Evolutionary conservation across 192 early-diverging fungal species (phyloP).

Genomic region (Backusella liffmaniae): DNA sequence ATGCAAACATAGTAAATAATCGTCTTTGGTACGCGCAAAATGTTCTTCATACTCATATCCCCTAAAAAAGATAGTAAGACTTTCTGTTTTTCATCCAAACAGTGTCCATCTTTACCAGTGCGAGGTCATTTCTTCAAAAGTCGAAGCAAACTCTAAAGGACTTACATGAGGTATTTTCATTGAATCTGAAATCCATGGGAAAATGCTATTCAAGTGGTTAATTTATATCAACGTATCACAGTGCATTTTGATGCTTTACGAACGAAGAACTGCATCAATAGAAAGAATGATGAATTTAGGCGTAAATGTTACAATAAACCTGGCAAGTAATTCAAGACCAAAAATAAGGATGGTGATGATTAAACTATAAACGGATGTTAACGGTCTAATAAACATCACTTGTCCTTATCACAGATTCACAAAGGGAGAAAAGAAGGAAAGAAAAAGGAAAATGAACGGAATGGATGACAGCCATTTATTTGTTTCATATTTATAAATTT

Average conservation of each 20-base stretch:
- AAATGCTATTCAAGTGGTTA: background rate
- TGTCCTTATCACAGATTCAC: background rate
- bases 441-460: background rate
- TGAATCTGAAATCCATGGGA: background rate
- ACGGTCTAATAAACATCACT: background rate
- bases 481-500: background rate
- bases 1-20: conserved; percentile 78
- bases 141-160: conserved; percentile 1
- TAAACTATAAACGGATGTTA: background rate
- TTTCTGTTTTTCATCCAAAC: no score
- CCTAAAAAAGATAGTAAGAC: background rate
- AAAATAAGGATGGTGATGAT: background rate
- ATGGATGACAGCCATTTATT: conserved; percentile 2
- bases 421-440: background rate
- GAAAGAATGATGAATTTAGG: conserved; percentile 2
- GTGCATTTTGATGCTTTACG: background rate
- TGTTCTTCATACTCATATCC: conserved; percentile 68
- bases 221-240: background rate
- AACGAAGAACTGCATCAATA: background rate
- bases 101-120: background rate
- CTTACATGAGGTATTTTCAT: background rate
- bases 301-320: background rate
- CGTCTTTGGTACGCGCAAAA: conserved; percentile 77
- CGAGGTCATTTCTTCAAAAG: background rate
- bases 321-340: background rate